Percentiles rank a stretch among this genome's conserved stretches.
Conservation (phyloP, 495 filamentous ascomycete genomes). For the Neurospora sp. region DNA sequence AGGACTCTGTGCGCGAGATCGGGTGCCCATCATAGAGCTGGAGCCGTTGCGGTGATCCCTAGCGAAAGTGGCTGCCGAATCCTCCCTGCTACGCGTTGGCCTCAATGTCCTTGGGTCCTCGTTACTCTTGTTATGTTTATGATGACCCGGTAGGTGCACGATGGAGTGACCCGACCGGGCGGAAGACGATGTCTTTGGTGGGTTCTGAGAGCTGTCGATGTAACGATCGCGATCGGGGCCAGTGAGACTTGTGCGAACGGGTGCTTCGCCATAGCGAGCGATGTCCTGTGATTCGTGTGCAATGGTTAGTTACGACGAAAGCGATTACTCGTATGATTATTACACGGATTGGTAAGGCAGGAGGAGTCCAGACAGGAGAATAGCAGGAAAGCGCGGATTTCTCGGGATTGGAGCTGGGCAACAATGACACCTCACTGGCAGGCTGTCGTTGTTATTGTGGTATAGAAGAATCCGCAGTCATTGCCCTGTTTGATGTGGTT, state of each 20-base stretch:
- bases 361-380: not conserved
- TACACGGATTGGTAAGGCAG: not conserved
- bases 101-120: slow-evolving; percentile 57
- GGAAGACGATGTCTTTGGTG: slow-evolving; percentile 42
- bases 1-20: slow-evolving; percentile 61
- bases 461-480: not conserved
- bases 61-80: slow-evolving; percentile 46
- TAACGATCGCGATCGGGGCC: slow-evolving; percentile 61
- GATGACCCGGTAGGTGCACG: slow-evolving; percentile 49
- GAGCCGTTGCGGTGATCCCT: slow-evolving; percentile 34
- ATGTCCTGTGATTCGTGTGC: slow-evolving; percentile 48
- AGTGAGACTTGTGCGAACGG: slow-evolving; percentile 61
- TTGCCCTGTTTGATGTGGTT: not conserved
- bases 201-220: slow-evolving; percentile 28
- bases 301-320: slow-evolving; percentile 4
- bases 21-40: slow-evolving; percentile 25
- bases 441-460: not conserved
- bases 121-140: slow-evolving; percentile 66
- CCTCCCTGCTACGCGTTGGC: slow-evolving; percentile 60
- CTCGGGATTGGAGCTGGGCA: not conserved
- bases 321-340: not conserved
- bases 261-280: slow-evolving; percentile 70
- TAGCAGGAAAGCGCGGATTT: not conserved
- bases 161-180: slow-evolving; percentile 42
- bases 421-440: not conserved